Percentiles rank a stretch among this genome's conserved stretches.
These are phyloP conservation scores for Leptographium radiaticola DNA, from an alignment of 2,329 filamentous ascomycete species.

Conservation along the genomic window DNA sequence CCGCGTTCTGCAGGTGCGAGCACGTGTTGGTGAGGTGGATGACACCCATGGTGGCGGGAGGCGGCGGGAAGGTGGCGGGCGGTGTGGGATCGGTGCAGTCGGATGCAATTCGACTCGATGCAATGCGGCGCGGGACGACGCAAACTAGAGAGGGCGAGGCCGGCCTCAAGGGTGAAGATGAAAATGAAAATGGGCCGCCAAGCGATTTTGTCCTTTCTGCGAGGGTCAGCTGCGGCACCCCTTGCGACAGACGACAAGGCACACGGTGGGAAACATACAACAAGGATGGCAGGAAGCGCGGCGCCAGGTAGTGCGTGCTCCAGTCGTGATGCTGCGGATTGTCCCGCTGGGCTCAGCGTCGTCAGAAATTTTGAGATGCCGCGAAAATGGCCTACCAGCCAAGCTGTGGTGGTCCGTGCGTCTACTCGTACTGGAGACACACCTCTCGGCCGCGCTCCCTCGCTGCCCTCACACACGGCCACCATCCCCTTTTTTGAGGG, in stretches of 20 bases:
- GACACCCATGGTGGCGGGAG: slow-evolving; percentile 31
- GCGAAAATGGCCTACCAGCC: background rate
- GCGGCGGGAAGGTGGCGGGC: background rate
- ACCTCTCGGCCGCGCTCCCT: too few species aligned
- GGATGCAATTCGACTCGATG: too few species aligned
- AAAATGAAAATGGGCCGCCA: too few species aligned
- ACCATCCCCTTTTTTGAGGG: background rate
- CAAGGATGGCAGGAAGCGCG: too few species aligned
- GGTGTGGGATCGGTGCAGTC: background rate
- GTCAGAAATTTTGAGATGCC: background rate
- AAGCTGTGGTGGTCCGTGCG: background rate
- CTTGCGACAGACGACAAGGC: too few species aligned
- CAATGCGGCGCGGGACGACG: too few species aligned
- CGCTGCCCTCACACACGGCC: background rate
- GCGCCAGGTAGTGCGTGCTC: too few species aligned
- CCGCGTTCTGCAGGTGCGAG: slow-evolving; percentile 84
- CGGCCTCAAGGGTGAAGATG: too few species aligned
- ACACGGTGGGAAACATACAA: too few species aligned
- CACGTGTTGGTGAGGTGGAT: slow-evolving; percentile 66
- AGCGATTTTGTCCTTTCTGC: too few species aligned
- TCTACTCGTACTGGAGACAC: background rate
- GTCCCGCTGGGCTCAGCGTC: background rate
- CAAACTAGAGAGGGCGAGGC: too few species aligned
- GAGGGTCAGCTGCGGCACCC: too few species aligned
- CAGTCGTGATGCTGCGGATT: background rate